A percentile compares a stretch with the other conserved stretches of the same genome.
Conservation (phyloP, 306 rosid species). For the Glycine tomentella region DNA sequence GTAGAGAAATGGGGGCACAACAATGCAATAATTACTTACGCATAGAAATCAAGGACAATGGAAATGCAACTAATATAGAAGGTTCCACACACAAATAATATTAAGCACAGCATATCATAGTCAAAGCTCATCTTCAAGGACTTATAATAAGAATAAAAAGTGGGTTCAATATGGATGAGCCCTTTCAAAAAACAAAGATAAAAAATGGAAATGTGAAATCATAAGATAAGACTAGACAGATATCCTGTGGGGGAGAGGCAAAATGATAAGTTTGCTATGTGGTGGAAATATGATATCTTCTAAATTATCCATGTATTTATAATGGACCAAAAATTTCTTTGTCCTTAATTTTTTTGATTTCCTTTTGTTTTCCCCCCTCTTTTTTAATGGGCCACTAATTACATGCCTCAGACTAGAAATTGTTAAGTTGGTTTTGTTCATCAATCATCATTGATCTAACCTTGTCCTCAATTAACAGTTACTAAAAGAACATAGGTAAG, state of each 20-base stretch:
- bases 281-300: neutral
- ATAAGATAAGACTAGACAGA: constrained; percentile 3
- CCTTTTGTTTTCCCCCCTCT: neutral
- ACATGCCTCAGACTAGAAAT: neutral
- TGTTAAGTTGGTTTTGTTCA: neutral
- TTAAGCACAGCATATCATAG: constrained; percentile 4
- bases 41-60: neutral
- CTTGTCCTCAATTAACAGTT: neutral
- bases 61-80: constrained; percentile 17
- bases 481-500: neutral
- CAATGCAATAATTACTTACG: constrained; percentile 38
- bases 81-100: constrained; percentile 19
- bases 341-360: neutral
- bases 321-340: neutral
- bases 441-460: neutral
- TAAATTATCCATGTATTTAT: neutral
- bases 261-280: neutral
- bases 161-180: constrained; percentile 5
- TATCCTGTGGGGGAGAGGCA: neutral
- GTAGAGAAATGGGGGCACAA: constrained; percentile 30
- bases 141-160: neutral
- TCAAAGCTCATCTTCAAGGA: constrained; percentile 8
- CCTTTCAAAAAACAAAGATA: neutral
- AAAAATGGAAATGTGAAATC: neutral
- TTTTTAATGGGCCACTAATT: neutral